Conservation (phyloP, 306 rosid species). For the Cicer pinnatifidum region DNA sequence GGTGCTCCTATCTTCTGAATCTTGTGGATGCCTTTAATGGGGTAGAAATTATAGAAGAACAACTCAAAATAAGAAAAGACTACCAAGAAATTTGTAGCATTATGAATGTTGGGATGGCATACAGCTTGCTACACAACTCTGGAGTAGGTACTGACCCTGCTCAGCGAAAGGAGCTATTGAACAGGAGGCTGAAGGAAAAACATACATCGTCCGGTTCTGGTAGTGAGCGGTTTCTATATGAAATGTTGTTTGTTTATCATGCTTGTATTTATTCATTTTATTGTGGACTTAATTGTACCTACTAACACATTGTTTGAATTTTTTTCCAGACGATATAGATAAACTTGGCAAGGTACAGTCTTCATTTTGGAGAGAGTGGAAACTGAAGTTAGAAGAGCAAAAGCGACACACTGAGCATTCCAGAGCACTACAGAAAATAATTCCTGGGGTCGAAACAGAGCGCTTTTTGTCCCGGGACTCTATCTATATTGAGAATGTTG, state of each 20-base stretch:
- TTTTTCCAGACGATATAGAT: slow-evolving; percentile 67
- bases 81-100: slow-evolving; percentile 81
- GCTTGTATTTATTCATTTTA: slow-evolving; percentile 28
- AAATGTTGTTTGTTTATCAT: slow-evolving; percentile 28
- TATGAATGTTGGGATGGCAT: slow-evolving; percentile 91
- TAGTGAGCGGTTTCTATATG: slow-evolving; percentile 31
- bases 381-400: slow-evolving; percentile 85
- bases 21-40: slow-evolving; percentile 86
- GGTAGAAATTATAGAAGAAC: slow-evolving; percentile 91
- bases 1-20: slow-evolving; percentile 86
- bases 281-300: slow-evolving; percentile 20
- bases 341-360: slow-evolving; percentile 82
- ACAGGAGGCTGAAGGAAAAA: slow-evolving; percentile 79
- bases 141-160: slow-evolving; percentile 69
- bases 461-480: slow-evolving; percentile 86
- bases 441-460: slow-evolving; percentile 89
- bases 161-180: slow-evolving; percentile 74
- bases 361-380: slow-evolving; percentile 98
- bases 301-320: slow-evolving; percentile 15
- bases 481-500: slow-evolving; percentile 67
- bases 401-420: slow-evolving; percentile 80
- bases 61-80: slow-evolving; percentile 75
- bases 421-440: slow-evolving; percentile 73
- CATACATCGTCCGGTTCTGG: slow-evolving; percentile 68
- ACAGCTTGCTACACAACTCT: slow-evolving; percentile 79